Conservation (phyloP, 768 basidiomycete genomes). For the Hericium erinaceus region DNA sequence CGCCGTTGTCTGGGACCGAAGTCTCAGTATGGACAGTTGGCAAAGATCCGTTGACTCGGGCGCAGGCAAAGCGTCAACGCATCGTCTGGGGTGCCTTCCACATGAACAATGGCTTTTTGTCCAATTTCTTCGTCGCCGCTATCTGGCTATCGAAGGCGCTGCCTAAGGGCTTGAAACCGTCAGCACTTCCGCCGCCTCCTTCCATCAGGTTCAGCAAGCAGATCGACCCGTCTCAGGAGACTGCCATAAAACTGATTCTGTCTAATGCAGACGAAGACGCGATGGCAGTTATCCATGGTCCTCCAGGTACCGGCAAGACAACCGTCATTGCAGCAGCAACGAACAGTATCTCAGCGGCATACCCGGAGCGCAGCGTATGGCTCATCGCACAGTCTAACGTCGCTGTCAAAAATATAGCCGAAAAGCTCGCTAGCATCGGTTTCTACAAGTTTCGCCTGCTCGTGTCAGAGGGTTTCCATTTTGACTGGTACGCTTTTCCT, state of each 20-base stretch:
- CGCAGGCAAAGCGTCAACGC: conserved; percentile 13
- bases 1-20: not conserved
- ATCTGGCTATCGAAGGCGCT: conserved; percentile 8
- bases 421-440: conserved; percentile 27
- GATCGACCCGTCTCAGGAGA: conserved; percentile 21
- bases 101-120: conserved; percentile 7
- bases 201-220: not conserved
- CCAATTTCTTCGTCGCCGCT: conserved; percentile 18
- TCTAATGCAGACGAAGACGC: conserved; percentile 16
- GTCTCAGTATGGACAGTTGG: conserved; percentile 11
- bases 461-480: conserved; percentile 37
- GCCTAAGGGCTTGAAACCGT: not conserved
- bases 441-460: conserved; percentile 30
- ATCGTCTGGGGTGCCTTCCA: conserved; percentile 20
- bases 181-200: not conserved
- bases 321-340: conserved; percentile 15
- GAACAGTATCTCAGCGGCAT: not conserved
- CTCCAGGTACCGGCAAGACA: conserved; percentile 17
- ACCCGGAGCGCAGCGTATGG: conserved; percentile 20
- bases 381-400: conserved; percentile 41
- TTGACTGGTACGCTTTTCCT: conserved; percentile 28
- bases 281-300: conserved; percentile 21
- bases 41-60: conserved; percentile 13
- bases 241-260: conserved; percentile 23
- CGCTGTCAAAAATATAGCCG: conserved; percentile 45